These are phyloP conservation scores for Gnetum montanum DNA, from an alignment of 75 land plant genomes.

Conservation along the genomic window DNA sequence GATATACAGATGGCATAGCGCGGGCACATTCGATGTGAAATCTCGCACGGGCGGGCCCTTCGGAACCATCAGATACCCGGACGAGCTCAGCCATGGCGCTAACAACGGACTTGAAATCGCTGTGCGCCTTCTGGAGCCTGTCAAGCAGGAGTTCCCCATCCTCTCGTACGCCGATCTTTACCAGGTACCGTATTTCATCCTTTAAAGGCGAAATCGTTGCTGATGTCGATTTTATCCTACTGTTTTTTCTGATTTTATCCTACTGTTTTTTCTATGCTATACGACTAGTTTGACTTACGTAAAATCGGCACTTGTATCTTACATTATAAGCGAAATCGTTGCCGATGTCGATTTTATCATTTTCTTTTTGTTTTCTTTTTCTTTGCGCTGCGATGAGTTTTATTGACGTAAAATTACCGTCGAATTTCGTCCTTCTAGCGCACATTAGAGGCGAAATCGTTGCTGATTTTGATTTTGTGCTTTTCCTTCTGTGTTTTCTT, in stretches of 20 bases:
- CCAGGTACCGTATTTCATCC: conserved; percentile 36
- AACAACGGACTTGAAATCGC: conserved; percentile 92
- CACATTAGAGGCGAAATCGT: no score
- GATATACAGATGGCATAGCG: conserved; percentile 78
- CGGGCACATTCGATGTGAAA: conserved; percentile 79
- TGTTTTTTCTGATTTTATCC: no score
- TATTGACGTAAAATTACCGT: background rate
- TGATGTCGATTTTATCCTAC: no score
- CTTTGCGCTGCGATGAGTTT: background rate
- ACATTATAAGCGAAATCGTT: no score
- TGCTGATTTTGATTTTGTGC: no score
- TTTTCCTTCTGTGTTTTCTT: no score
- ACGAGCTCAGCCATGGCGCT: conserved; percentile 67
- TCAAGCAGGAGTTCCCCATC: conserved; percentile 79
- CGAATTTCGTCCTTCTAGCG: background rate
- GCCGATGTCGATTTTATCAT: no score
- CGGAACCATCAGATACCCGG: conserved; percentile 64
- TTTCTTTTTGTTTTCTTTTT: background rate
- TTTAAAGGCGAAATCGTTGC: background rate
- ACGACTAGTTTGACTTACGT: no score
- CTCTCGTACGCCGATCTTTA: conserved; percentile 78
- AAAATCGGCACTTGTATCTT: no score
- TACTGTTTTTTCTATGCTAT: no score
- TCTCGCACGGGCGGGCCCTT: conserved; percentile 94
- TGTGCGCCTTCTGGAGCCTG: conserved; percentile 58